A percentile compares a stretch with the other conserved stretches of the same genome.
Conservation (phyloP, 306 rosid genomes). For the Cucurbita ficifolia region DNA sequence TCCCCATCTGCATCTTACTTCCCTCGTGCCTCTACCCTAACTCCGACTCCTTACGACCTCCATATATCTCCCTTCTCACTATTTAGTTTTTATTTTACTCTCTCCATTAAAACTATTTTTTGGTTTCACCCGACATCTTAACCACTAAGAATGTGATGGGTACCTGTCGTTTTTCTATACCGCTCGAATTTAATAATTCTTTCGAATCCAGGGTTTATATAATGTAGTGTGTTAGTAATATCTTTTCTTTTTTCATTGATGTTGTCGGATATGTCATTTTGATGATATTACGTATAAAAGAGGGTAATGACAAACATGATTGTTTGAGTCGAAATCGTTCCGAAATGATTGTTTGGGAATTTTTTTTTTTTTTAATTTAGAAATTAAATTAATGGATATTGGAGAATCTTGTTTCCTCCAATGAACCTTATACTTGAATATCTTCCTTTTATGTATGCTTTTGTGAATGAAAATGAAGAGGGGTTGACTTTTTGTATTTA, state of each 20-base stretch:
- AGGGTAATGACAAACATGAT: background rate
- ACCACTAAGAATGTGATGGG: no score
- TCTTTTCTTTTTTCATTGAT: background rate
- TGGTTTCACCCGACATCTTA: no score
- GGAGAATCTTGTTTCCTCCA: background rate
- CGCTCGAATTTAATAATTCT: no score
- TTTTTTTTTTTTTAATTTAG: no score
- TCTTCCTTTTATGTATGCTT: background rate
- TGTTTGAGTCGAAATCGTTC: background rate
- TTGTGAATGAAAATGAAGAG: background rate
- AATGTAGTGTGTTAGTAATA: background rate
- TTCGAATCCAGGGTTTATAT: background rate
- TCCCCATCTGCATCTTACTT: conserved; percentile 71
- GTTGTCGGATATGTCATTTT: background rate
- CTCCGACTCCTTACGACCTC: conserved; percentile 39
- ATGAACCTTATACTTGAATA: background rate
- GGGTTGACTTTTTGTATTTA: background rate
- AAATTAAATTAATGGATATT: background rate
- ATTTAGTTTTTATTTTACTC: no score
- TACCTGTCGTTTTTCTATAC: no score
- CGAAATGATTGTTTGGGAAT: background rate
- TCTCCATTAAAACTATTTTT: no score
- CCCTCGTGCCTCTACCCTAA: conserved; percentile 75
- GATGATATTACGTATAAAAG: background rate
- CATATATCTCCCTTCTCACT: no score